Evolutionary conservation across 192 early-diverging fungal genomes (phyloP), one percentile per base, ranked within the genome.

Genomic region (Rhizophagus clarus): DNA sequence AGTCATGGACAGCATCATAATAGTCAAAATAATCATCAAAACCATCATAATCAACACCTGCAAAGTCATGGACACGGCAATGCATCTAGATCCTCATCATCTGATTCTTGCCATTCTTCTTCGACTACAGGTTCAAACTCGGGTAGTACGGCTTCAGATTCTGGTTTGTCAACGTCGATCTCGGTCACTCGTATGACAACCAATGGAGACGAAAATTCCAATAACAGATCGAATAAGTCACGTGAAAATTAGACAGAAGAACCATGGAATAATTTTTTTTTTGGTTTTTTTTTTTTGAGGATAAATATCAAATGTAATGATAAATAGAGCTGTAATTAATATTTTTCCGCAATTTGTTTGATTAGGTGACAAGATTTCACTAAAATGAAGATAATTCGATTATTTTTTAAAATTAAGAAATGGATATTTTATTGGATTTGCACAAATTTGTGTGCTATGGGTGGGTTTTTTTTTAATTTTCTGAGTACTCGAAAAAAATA

Each of bases 51-150:
- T 32, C 45, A 73, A 2, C 56, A 72, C n/a, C 11, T 8, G 3
- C 71, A 20, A 26, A 72, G 12, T 72, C 45, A 72, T 14, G 71
- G 42, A 45, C n/a, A 45, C 45, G 71, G 71, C 71, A 72, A 72
- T 72, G 71, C 28, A 51, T 72, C 71, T 49, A 49, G 71, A 72
- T 72, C 71, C 0, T 72, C 71, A 9, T 72, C 71, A 51, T 72
- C 71, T 72, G 71, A 72, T 72, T 72, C 71, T 72, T 72, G 71
- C 71, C 71, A 72, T 72, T 72, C 71, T 72, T 72, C 71, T 45
- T 72, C 71, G 71, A 72, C 71, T 51, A 72, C 71, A 51, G 71
- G 45, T 49, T 56, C 71, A 47, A 40, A 40, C 28, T 72, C 70
- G 40, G 70, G 37, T 42, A 45, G 37, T 42, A 45, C 70, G 28